Evolutionary conservation across 108 stramenopile species (phyloP).

Genomic region (Schizochytrium sp.): DNA sequence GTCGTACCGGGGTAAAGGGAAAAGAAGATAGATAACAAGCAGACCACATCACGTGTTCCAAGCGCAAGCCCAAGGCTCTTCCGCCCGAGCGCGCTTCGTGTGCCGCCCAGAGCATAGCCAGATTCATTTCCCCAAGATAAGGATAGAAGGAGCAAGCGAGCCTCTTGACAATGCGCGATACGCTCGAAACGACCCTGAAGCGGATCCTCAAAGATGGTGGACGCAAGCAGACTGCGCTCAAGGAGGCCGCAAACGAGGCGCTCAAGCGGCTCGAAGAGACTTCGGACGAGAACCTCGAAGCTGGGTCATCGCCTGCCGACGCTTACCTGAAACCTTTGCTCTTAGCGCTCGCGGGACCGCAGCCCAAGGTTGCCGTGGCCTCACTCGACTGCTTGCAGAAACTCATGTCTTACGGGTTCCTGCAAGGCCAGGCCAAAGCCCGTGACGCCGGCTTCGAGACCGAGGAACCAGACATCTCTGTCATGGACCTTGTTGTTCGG

Average conservation of each 20-base stretch:
- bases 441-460: not conserved
- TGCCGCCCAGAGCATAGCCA: too few species aligned
- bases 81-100: too few species aligned
- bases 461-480: not conserved
- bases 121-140: too few species aligned
- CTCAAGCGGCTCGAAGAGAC: not conserved
- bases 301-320: slow-evolving; percentile 15
- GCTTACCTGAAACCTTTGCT: slow-evolving; percentile 35
- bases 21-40: too few species aligned
- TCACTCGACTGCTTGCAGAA: slow-evolving; percentile 50
- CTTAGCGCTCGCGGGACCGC: slow-evolving; percentile 33
- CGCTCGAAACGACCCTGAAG: not conserved
- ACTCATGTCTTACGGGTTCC: slow-evolving; percentile 34
- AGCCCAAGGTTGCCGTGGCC: slow-evolving; percentile 33
- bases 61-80: too few species aligned
- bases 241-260: not conserved
- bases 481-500: slow-evolving; percentile 35
- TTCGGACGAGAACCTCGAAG: not conserved
- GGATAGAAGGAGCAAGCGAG: too few species aligned
- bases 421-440: not conserved
- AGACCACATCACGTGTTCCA: too few species aligned
- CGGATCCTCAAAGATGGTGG: not conserved
- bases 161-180: not conserved
- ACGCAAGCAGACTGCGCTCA: not conserved
- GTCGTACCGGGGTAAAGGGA: too few species aligned